A percentile compares a stretch with the other conserved stretches of the same genome.
Evolutionary conservation across 176 grass and related monocot genomes (phyloP).

Genomic region (Phragmites australis): DNA sequence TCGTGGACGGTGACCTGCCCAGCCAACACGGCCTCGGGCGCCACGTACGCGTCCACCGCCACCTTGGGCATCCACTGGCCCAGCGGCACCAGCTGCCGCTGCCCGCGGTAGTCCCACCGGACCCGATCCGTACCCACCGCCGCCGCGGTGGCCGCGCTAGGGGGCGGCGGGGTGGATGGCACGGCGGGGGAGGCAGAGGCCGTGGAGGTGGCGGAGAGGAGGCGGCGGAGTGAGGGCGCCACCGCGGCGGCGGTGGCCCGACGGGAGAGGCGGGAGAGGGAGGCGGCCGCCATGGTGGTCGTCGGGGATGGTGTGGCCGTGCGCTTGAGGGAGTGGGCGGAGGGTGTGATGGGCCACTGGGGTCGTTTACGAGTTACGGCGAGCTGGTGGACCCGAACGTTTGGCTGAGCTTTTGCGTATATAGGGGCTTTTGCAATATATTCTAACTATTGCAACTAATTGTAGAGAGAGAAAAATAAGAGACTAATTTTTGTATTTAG

Average conservation of each 20-base stretch:
- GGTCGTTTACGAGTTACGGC: neutral
- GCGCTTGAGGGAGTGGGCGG: neutral
- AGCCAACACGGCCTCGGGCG: conserved; percentile 80
- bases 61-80: conserved; percentile 91
- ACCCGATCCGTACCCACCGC: conserved; percentile 55
- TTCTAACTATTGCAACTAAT: too few species aligned
- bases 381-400: neutral
- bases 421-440: too few species aligned
- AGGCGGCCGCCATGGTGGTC: conserved; percentile 63
- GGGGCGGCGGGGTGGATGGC: conserved; percentile 17
- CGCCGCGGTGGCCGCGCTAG: neutral
- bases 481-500: too few species aligned
- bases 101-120: conserved; percentile 93
- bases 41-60: conserved; percentile 89
- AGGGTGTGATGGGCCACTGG: conserved; percentile 4
- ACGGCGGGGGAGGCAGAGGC: conserved; percentile 15
- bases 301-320: conserved; percentile 15
- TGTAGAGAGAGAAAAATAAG: too few species aligned
- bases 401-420: neutral
- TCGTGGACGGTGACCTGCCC: conserved; percentile 91
- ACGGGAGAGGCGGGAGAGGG: conserved; percentile 66
- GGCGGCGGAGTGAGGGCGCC: conserved; percentile 50
- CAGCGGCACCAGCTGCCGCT: conserved; percentile 71
- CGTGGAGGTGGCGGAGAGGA: conserved; percentile 43
- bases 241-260: conserved; percentile 28